Percentiles rank a stretch among this genome's conserved stretches.
phyloP scores from a whole-genome alignment of 1,139 yeast genomes.

The Suhomyces maxii region DNA sequence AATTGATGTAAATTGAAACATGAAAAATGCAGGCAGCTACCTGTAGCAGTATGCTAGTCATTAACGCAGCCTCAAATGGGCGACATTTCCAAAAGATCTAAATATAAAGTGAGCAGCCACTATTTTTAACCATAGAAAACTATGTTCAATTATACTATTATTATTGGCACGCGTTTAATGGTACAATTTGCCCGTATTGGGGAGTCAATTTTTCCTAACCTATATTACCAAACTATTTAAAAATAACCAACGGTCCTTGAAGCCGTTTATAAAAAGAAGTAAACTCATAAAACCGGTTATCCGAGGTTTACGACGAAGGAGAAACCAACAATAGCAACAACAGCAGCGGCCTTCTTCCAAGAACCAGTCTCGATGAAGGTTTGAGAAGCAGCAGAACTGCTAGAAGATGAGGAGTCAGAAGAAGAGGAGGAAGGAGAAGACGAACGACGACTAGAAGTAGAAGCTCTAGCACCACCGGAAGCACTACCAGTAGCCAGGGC shows the following conservation, averaged over 20 bases:
- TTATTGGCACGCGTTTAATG: too few species aligned
- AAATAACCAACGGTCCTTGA: neutral
- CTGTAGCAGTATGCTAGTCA: too few species aligned
- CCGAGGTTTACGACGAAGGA: slow-evolving; percentile 37
- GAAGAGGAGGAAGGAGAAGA: slow-evolving; percentile 11
- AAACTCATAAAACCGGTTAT: slow-evolving; percentile 17
- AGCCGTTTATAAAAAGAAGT: slow-evolving; percentile 2
- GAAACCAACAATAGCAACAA: slow-evolving; percentile 40
- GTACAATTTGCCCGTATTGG: too few species aligned
- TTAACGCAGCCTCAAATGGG: too few species aligned
- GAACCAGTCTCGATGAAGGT: slow-evolving; percentile 24
- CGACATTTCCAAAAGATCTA: too few species aligned
- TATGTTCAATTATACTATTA: neutral
- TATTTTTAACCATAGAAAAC: too few species aligned
- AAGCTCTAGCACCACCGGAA: neutral
- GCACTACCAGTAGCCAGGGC: neutral
- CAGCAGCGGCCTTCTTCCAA: slow-evolving; percentile 44
- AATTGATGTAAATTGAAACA: too few species aligned
- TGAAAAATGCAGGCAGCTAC: too few species aligned
- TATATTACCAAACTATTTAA: neutral
- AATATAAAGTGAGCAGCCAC: too few species aligned
- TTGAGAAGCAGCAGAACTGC: slow-evolving; percentile 14
- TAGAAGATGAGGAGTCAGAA: slow-evolving; percentile 14
- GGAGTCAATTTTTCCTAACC: neutral
- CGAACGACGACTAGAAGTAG: slow-evolving; percentile 2